Evolutionary conservation across 495 filamentous ascomycete genomes (phyloP).

Genomic region (Viridothelium virens): DNA sequence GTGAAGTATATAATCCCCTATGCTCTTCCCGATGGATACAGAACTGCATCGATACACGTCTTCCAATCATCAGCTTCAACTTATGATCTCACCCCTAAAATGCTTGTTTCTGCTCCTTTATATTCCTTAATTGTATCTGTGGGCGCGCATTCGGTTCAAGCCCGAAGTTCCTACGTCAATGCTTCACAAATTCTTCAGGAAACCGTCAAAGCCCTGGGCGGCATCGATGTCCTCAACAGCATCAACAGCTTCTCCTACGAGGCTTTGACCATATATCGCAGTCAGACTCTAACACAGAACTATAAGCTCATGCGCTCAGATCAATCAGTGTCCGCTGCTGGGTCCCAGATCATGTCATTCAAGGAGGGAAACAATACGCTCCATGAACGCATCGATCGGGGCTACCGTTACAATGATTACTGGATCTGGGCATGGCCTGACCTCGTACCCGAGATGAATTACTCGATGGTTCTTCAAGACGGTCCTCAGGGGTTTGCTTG

Average conservation of each 20-base stretch:
- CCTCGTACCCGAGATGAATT: slow-evolving; percentile 13
- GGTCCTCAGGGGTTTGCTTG: slow-evolving; percentile 19
- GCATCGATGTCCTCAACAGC: slow-evolving; percentile 1
- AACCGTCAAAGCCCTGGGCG: slow-evolving; percentile 11
- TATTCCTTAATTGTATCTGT: not conserved
- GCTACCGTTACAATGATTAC: slow-evolving; percentile 18
- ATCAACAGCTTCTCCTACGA: slow-evolving; percentile 5
- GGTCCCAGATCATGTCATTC: slow-evolving; percentile 9
- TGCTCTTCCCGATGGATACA: not conserved
- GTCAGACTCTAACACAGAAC: slow-evolving; percentile 7
- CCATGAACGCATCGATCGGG: slow-evolving; percentile 17
- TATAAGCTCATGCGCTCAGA: not conserved
- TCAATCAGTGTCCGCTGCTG: slow-evolving; percentile 5
- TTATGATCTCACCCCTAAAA: not conserved
- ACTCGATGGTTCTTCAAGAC: slow-evolving; percentile 17
- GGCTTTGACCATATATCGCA: slow-evolving; percentile 6
- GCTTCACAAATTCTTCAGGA: slow-evolving; percentile 9
- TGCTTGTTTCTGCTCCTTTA: not conserved
- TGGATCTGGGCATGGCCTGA: slow-evolving; percentile 18
- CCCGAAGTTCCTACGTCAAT: not conserved
- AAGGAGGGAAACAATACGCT: not conserved
- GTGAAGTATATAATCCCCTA: not conserved
- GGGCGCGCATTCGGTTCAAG: not conserved
- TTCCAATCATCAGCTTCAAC: not conserved
- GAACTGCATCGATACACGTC: not conserved